These are phyloP conservation scores for Globisporangium uncinulatum DNA, from an alignment of 352 stramenopile species.

Conservation along the genomic window DNA sequence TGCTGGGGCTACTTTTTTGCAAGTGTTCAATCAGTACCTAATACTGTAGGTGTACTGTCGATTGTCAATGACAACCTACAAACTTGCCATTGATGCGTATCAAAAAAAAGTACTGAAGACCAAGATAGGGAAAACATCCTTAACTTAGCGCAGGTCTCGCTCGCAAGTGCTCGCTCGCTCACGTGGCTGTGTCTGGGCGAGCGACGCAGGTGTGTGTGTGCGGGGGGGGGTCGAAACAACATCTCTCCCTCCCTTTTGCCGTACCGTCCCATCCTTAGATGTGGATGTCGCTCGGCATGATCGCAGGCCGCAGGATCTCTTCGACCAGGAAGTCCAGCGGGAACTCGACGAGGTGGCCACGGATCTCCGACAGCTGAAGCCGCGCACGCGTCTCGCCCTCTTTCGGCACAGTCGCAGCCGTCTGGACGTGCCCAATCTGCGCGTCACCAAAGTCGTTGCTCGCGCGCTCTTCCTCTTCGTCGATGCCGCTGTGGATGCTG, in stretches of 20 bases:
- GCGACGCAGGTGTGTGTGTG: no score
- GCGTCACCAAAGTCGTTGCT: slow-evolving; percentile 59
- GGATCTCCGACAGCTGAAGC: slow-evolving; percentile 74
- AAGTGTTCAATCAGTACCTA: neutral
- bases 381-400: slow-evolving; percentile 67
- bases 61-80: no score
- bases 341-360: slow-evolving; percentile 82
- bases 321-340: slow-evolving; percentile 80
- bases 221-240: no score
- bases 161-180: neutral
- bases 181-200: no score
- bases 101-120: slow-evolving; percentile 3
- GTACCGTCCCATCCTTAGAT: slow-evolving; percentile 47
- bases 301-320: slow-evolving; percentile 79
- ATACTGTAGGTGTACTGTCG: neutral
- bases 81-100: neutral
- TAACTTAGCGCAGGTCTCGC: neutral
- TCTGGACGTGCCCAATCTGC: slow-evolving; percentile 82
- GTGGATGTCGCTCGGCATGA: slow-evolving; percentile 78
- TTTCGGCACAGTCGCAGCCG: slow-evolving; percentile 73
- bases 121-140: no score
- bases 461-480: slow-evolving; percentile 22
- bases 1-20: slow-evolving; percentile 5
- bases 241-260: no score
- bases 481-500: slow-evolving; percentile 27